These are phyloP conservation scores for Luvunga scandens DNA, from an alignment of 345 rosid species.

Conservation along the genomic window DNA sequence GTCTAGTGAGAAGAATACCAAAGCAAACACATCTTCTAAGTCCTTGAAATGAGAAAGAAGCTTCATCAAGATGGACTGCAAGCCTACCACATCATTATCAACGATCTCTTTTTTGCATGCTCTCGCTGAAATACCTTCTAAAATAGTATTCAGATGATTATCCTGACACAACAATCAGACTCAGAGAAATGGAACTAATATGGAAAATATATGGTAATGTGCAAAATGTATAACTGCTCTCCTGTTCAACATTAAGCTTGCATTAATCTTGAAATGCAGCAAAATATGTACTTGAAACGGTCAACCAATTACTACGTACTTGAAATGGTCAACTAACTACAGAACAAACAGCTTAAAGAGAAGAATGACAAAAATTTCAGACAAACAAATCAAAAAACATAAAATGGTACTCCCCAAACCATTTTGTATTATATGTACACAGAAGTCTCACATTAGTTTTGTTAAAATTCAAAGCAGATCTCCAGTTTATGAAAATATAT, in stretches of 20 bases:
- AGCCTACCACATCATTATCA: slow-evolving; percentile 64
- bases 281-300: not conserved
- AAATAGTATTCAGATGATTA: slow-evolving; percentile 47
- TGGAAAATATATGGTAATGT: not conserved
- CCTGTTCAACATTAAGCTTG: not conserved
- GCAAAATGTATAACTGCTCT: not conserved
- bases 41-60: slow-evolving; percentile 67
- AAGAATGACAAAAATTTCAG: not conserved
- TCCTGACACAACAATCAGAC: slow-evolving; percentile 44
- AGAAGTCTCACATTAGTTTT: too few relatives aligned
- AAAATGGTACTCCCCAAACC: not conserved
- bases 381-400: too few relatives aligned
- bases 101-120: slow-evolving; percentile 43
- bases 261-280: not conserved
- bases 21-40: slow-evolving; percentile 53
- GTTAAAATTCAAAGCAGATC: too few relatives aligned
- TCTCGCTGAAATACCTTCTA: slow-evolving; percentile 53
- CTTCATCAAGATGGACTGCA: slow-evolving; percentile 80
- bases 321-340: not conserved
- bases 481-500: too few relatives aligned
- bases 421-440: not conserved
- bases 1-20: slow-evolving; percentile 47
- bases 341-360: not conserved
- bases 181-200: slow-evolving; percentile 17
- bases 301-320: not conserved